Evolutionary conservation across 1,139 yeast species (phyloP).

Genomic region (Maudiozyma humilis): DNA sequence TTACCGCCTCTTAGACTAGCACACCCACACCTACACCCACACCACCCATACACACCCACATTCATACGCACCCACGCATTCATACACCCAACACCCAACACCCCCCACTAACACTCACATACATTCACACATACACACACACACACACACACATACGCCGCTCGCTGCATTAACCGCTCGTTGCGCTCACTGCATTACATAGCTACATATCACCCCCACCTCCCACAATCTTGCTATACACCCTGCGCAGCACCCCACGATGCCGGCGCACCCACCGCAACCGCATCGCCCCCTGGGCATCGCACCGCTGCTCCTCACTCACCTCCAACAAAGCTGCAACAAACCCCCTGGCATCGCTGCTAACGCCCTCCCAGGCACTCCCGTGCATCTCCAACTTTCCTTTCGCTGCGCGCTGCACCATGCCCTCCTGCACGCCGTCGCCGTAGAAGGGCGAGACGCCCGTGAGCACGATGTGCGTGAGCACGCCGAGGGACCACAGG

Average conservation of each 20-base stretch:
- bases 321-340: conserved; percentile 36
- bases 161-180: not conserved
- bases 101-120: too few species aligned
- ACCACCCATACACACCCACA: too few species aligned
- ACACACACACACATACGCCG: not conserved
- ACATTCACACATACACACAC: too few species aligned
- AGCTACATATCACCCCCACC: too few species aligned
- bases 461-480: conserved; percentile 46
- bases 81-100: too few species aligned
- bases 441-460: conserved; percentile 59
- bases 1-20: too few species aligned
- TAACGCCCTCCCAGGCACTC: conserved; percentile 37
- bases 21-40: too few species aligned
- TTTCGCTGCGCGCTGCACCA: conserved; percentile 34
- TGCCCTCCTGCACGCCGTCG: conserved; percentile 34
- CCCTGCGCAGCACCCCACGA: conserved; percentile 1
- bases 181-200: not conserved
- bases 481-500: conserved; percentile 60
- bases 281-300: conserved; percentile 33
- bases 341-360: conserved; percentile 39
- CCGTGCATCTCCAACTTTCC: conserved; percentile 38
- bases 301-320: conserved; percentile 35
- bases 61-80: too few species aligned
- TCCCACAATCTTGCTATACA: not conserved
- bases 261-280: conserved; percentile 45